Conservation (phyloP, 2,329 filamentous ascomycete species). For the Pseudogymnoascus sp. region DNA sequence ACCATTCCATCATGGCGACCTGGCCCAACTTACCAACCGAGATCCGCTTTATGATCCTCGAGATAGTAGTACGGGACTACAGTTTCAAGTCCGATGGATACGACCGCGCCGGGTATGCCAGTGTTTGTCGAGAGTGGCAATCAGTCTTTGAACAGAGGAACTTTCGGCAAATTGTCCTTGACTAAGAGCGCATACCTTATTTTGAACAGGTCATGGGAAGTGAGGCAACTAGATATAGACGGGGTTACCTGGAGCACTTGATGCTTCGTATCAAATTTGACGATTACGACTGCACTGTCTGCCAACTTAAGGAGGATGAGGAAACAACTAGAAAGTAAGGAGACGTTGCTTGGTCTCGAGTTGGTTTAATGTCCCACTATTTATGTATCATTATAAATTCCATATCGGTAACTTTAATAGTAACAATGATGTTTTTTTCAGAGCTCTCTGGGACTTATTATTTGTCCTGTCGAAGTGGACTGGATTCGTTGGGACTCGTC, state of each 20-base stretch:
- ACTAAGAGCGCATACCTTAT: conserved; percentile 13
- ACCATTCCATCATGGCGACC: conserved; percentile 14
- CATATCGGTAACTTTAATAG: conserved; percentile 14
- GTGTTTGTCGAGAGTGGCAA: conserved; percentile 17
- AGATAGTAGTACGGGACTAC: conserved; percentile 13
- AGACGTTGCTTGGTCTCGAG: conserved; percentile 8
- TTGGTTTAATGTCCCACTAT: not conserved
- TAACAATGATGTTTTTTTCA: conserved; percentile 13
- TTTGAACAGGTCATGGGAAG: not conserved
- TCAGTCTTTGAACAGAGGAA: conserved; percentile 16
- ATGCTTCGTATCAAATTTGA: conserved; percentile 14
- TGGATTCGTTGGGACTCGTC: conserved; percentile 5
- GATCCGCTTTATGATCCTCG: conserved; percentile 32
- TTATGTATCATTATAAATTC: no score
- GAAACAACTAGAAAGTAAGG: conserved; percentile 11
- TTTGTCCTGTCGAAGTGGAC: conserved; percentile 13
- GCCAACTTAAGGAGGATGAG: conserved; percentile 12
- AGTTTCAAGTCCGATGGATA: conserved; percentile 9
- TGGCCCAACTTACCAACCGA: conserved; percentile 40
- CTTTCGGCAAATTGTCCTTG: conserved; percentile 15
- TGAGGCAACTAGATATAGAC: conserved; percentile 12
- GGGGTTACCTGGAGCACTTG: conserved; percentile 13
- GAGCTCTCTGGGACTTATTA: conserved; percentile 11
- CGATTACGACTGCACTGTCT: conserved; percentile 16
- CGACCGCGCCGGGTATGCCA: conserved; percentile 12